Conservation (phyloP, 1,284 basidiomycete genomes). For the Ceratobasidium sp. region DNA sequence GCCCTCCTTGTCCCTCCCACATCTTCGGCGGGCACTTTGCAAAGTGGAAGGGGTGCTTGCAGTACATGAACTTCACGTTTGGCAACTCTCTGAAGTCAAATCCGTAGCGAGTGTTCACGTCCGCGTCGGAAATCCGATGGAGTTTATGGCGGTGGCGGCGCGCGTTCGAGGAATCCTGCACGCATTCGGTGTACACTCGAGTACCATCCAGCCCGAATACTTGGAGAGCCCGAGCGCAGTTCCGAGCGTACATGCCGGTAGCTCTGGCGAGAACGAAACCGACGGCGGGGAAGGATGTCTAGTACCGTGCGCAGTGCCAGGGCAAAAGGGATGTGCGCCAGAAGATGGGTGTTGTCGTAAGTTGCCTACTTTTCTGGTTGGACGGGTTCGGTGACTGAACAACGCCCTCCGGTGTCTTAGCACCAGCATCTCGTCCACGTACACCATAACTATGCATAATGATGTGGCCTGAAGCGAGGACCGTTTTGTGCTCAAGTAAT, state of each 20-base stretch:
- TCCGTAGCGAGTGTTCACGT: slow-evolving; percentile 97
- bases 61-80: slow-evolving; percentile 95
- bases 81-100: slow-evolving; percentile 91
- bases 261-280: background rate
- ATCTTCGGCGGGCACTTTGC: slow-evolving; percentile 81
- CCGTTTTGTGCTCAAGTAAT: background rate
- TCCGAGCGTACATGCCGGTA: background rate
- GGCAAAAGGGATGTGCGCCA: slow-evolving; percentile 42
- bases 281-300: slow-evolving; percentile 47
- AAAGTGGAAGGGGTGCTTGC: slow-evolving; percentile 87
- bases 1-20: slow-evolving; percentile 84
- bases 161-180: slow-evolving; percentile 87
- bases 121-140: slow-evolving; percentile 66
- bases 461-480: background rate
- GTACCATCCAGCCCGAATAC: slow-evolving; percentile 86
- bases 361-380: slow-evolving; percentile 49
- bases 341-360: slow-evolving; percentile 82
- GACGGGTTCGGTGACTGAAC: background rate
- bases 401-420: background rate
- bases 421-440: slow-evolving; percentile 1
- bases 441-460: background rate
- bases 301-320: slow-evolving; percentile 44
- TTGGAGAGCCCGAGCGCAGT: slow-evolving; percentile 15
- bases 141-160: slow-evolving; percentile 91
- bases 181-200: slow-evolving; percentile 90